Conservation (phyloP, 129 eudicot species). For the Smallanthus sonchifolius region DNA sequence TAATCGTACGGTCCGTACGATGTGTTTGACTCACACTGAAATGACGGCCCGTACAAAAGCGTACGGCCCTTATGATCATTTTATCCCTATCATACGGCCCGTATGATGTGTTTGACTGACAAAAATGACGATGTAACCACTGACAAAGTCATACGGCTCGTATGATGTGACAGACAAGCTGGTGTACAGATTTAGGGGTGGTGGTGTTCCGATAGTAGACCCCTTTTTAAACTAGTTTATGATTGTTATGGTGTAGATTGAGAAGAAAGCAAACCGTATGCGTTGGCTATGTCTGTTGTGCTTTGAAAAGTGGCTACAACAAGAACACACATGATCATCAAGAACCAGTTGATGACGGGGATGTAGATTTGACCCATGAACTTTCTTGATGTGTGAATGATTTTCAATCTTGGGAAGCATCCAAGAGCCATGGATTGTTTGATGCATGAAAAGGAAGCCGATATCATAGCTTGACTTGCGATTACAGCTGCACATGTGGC, state of each 20-base stretch:
- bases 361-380: constrained; percentile 98
- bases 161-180: no score
- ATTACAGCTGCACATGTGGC: constrained; percentile 94
- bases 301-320: constrained; percentile 89
- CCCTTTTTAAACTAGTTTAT: not conserved
- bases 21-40: no score
- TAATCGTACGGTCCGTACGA: no score
- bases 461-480: constrained; percentile 99
- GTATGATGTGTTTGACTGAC: no score
- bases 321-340: constrained; percentile 86
- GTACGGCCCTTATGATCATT: no score
- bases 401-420: constrained; percentile 88
- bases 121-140: no score
- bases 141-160: no score
- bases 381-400: constrained; percentile 74
- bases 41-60: no score
- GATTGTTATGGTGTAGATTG: not conserved
- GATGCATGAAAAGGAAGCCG: constrained; percentile 88
- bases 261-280: constrained; percentile 60
- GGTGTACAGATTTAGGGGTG: no score
- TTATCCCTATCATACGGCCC: no score
- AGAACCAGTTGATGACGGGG: constrained; percentile 87
- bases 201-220: no score
- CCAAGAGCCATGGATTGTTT: constrained; percentile 97
- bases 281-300: constrained; percentile 88